Base-by-base conservation (phyloP, 768 basidiomycete genomes). In the Mycena vitilis region DNA sequence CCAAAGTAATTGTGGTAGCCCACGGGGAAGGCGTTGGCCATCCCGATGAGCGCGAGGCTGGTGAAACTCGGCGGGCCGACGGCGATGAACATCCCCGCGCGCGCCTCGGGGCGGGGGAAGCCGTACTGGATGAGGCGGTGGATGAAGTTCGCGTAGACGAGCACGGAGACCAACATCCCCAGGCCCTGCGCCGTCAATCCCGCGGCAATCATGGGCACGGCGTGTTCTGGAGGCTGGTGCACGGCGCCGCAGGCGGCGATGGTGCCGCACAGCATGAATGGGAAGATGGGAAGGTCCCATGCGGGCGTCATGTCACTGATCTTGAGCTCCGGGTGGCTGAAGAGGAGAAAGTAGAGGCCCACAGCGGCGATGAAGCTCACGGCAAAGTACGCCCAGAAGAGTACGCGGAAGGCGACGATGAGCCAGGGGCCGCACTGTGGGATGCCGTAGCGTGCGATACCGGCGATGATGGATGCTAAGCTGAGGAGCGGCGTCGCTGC, bases 51-150 rank as follows among this genome's bases (percentile, higher is more conserved):
- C 22, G 60, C 60, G 60, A 61, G 60, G 11, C 44, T 42, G 22
- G 60, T 61, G 22, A 61, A 61, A 15, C 48, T 40, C 37, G 60
- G 60, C 37, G 60, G 60, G 7, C 58, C 58, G 20, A 60, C 58
- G 20, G 58, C 58, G 58, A 60, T 60, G 47, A 61, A 61, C 60
- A 61, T 61, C n/a, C 60, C 60, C 10, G 60, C 48, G 16, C 60
- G 16, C 15, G 60, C 30, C 1, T 23, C 36, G 2, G 49, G 48
- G 9, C 16, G 23, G 22, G 60, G 60, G 11, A 61, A 52, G 7
- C 60, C 60, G 49, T 51, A 61, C 22, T 61, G 48, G 22, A 61
- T 53, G 49, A 61, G 38, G 49, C 60, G 60, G 13, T 52, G 49
- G 49, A 61, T 52, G 49, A 52, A 61, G 22, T 52, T 61, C 47